Evolutionary conservation across 805 yeast species (phyloP), one percentile per base, ranked within the genome.

Genomic region (Candida tibetensis): DNA sequence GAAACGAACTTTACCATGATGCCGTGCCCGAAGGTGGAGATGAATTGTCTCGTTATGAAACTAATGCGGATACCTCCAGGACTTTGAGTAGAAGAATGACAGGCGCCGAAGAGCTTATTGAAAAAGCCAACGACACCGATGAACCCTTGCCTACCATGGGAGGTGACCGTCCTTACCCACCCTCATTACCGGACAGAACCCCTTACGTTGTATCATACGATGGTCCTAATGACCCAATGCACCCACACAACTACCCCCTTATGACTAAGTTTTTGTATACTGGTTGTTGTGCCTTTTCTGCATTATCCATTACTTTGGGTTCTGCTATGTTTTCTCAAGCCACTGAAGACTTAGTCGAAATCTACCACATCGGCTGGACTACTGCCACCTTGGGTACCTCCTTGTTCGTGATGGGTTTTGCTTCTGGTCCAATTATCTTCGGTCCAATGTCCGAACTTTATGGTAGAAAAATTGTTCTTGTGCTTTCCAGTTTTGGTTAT

Each of bases 371-470:
- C 32, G 82, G 85, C 28, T 46, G 52, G 4, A 84, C 79, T 6
- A 89, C 81, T n/a, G 82, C 84, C 10, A 74, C 85, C 15, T 70
- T 90, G 34, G 85, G 88, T 40, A 74, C 88, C 9, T 80, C 96
- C 0, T 69, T 89, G 19, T 90, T 78, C 52, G 96, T 90, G 14
- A 61, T 88, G 30, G 98, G 98, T 7, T 91, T 89, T 62, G 97
- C 96, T 0, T 74, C 88, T 1, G 96, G 97, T 15, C 98, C 98
- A 3, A 69, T 90, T 36, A 53, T 87, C 27, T 48, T 35, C 27
- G 52, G 50, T 6, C 52, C 52, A 5, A 30, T 48, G 23, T 41
- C 44, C 17, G 52, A 48, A 28, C 28, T 46, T 28, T 48, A 56
- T 49, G 60, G 70, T 32, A 58, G 79, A 31, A 72, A 63, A 45